Base-by-base conservation (phyloP, 2,329 filamentous ascomycete species). In the Calonectria montana region DNA sequence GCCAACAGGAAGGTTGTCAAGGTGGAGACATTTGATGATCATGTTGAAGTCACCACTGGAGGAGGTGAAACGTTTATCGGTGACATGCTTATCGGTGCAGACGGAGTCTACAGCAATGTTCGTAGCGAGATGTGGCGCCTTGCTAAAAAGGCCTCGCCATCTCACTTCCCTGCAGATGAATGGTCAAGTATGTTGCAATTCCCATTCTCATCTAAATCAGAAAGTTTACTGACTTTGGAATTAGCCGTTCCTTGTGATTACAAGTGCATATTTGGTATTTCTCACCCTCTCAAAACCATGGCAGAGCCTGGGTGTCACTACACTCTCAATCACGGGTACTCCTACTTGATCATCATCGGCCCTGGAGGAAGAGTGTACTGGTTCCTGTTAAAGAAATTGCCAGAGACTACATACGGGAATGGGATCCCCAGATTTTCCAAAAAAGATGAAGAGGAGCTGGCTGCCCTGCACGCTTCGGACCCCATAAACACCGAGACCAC, bases 401-500 rank as follows among this genome's bases (percentile, higher is more conserved):
- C 53, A 6, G 8, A 59, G 6, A 59, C 31, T 10, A 18, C 35
- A 2, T 59, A 59, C 21, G 53, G 53, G 9, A 37, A 59, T 39
- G 53, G 13, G 3, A 39, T 59, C 3, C 53, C 53, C 9, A 18
- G 13, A 23, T 59, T 16, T 15, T 59, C 53, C 4, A 59, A 59
- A n/a, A 59, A 59, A 13, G 53, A 59, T 16, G 53, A 59, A 18
- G 53, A 59, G 15, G 53, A 59, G 31, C 31, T 59, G 31, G 53
- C 21, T 9, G 21, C 31, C 10, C 21, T 59, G 53, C 53, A 59
- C 21, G 53, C 53, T 23, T 59, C 53, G 6, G 53, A 59, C 18
- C n/a, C 53, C n/a, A 18, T 59, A n/a, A 59, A 59, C 9, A 39
- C 53, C n/a, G 53, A 59, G 31, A 59, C 53, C n/a, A 59, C 53